Percentiles rank a stretch among this genome's conserved stretches.
These are phyloP conservation scores for Solanum ossicruentum DNA, from an alignment of 257 asterid genomes.

Conservation along the genomic window DNA sequence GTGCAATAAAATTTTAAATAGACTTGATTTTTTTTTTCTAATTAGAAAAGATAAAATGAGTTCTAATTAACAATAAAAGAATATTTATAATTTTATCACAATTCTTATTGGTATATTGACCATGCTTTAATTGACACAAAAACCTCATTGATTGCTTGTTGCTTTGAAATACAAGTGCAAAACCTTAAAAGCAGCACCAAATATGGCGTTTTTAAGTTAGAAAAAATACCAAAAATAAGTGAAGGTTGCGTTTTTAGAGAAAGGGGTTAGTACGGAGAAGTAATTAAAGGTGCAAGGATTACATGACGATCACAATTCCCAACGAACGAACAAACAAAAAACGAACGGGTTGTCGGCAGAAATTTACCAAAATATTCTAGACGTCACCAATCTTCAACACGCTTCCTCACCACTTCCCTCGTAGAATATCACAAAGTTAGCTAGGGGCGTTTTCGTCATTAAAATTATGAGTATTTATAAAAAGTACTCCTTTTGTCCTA, in stretches of 20 bases:
- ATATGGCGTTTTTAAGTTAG: not conserved
- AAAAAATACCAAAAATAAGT: not conserved
- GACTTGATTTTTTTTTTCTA: too few relatives aligned
- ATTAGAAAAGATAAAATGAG: too few relatives aligned
- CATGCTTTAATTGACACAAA: not conserved
- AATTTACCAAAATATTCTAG: slow-evolving; percentile 9
- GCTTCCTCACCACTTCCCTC: not conserved
- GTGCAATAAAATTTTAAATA: not conserved
- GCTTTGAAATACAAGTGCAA: not conserved
- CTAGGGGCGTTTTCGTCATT: not conserved
- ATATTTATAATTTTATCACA: too few relatives aligned
- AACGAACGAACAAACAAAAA: slow-evolving; percentile 5
- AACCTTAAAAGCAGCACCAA: not conserved
- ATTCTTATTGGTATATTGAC: too few relatives aligned
- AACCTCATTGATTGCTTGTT: not conserved
- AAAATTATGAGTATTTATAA: too few relatives aligned
- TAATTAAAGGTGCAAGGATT: not conserved
- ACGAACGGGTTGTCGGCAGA: slow-evolving; percentile 9
- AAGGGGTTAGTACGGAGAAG: not conserved
- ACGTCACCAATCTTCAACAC: slow-evolving; percentile 6
- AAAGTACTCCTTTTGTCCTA: rapidly evolving
- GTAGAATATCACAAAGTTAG: not conserved
- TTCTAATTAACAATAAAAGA: too few relatives aligned
- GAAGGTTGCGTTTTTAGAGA: not conserved
- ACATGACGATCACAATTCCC: not conserved